phyloP scores from a whole-genome alignment of 1,139 yeast species.

The Schwanniomyces etchellsii region DNA sequence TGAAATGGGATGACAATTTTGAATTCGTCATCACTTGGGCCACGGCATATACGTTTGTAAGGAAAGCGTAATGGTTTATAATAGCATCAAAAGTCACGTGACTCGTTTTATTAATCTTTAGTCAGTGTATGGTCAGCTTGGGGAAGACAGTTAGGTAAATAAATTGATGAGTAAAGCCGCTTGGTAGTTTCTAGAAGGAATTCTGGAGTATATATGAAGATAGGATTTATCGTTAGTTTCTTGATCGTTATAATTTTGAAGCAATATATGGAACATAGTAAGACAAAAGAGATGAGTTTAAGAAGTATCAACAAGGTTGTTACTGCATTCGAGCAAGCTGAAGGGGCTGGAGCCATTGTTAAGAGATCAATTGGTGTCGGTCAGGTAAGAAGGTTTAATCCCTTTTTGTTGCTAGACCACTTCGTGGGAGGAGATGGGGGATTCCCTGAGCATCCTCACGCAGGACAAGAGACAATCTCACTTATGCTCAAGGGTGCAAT shows the following conservation, averaged over 20 bases:
- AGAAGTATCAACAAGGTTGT: constrained; percentile 59
- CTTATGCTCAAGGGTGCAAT: constrained; percentile 67
- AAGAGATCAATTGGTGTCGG: constrained; percentile 75
- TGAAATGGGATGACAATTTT: constrained; percentile 42
- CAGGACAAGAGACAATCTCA: constrained; percentile 87
- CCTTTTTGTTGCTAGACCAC: constrained; percentile 82
- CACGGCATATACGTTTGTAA: constrained; percentile 47
- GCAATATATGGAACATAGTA: not conserved
- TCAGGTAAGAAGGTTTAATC: constrained; percentile 67
- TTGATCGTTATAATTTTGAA: not conserved
- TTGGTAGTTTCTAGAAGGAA: not conserved
- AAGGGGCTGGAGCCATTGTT: constrained; percentile 85
- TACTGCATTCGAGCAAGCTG: constrained; percentile 69
- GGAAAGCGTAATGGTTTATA: constrained; percentile 13
- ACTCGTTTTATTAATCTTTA: not conserved
- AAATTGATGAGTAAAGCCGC: too few relatives aligned
- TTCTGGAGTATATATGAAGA: constrained; percentile 1
- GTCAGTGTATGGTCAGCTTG: too few relatives aligned
- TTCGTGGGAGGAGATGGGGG: constrained; percentile 60
- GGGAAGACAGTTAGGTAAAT: too few relatives aligned
- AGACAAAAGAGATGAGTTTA: constrained; percentile 5
- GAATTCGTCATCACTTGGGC: constrained; percentile 51
- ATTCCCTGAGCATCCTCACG: constrained; percentile 91
- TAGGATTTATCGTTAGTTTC: not conserved
- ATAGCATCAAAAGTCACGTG: constrained; percentile 1